Conservation (phyloP, 805 yeast genomes). For the Yamadazyma philogaea region DNA sequence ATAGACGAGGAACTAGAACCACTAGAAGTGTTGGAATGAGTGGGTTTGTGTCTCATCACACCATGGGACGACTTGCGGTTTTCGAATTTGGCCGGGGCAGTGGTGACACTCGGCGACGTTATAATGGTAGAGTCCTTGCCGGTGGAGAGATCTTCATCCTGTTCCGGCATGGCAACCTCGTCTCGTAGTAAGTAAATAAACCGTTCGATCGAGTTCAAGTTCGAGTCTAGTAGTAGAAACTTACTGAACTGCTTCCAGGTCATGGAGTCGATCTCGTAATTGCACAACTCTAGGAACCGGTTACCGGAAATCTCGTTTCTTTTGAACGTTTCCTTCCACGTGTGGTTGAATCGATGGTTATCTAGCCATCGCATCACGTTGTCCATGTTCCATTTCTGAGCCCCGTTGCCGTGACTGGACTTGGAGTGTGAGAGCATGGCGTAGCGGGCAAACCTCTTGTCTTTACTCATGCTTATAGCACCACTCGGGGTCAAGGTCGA, state of each 20-base stretch:
- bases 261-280: slow-evolving; percentile 50
- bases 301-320: slow-evolving; percentile 58
- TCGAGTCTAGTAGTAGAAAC: slow-evolving; percentile 38
- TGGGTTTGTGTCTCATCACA: slow-evolving; percentile 22
- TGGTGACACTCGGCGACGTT: slow-evolving; percentile 8
- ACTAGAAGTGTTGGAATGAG: slow-evolving; percentile 19
- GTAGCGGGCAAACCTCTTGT: slow-evolving; percentile 40
- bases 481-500: slow-evolving; percentile 29
- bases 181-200: slow-evolving; percentile 21
- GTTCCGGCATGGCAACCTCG: slow-evolving; percentile 14
- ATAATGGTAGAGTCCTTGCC: slow-evolving; percentile 9
- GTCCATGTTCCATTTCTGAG: slow-evolving; percentile 69
- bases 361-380: slow-evolving; percentile 69
- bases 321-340: slow-evolving; percentile 69
- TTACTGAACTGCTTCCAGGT: slow-evolving; percentile 46
- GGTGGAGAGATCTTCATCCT: slow-evolving; percentile 7
- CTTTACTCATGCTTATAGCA: slow-evolving; percentile 25
- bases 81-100: slow-evolving; percentile 20
- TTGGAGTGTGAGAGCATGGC: slow-evolving; percentile 39
- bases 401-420: slow-evolving; percentile 28
- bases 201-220: slow-evolving; percentile 54
- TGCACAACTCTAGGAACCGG: slow-evolving; percentile 62
- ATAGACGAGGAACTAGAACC: slow-evolving; percentile 6
- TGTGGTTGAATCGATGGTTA: slow-evolving; percentile 60
- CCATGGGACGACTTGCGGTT: slow-evolving; percentile 33